These are phyloP conservation scores for Scutellaria baicalensis DNA, from an alignment of 257 asterid genomes.

Conservation along the genomic window DNA sequence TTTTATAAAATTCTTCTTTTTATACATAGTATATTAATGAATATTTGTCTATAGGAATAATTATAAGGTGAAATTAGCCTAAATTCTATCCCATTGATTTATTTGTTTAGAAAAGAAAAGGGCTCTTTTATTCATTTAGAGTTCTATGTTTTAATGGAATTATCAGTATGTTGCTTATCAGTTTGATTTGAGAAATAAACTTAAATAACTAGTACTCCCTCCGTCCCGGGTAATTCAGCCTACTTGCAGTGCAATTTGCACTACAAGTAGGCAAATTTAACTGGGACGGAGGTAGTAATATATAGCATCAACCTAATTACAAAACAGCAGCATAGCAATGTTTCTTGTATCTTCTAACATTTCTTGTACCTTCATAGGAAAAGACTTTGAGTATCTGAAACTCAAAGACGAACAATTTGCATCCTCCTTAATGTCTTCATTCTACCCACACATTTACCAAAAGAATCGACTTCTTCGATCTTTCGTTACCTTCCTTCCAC, in stretches of 20 bases:
- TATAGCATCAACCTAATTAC: background rate
- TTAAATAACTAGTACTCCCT: background rate
- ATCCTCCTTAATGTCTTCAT: constrained; percentile 53
- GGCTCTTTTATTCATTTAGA: too few relatives aligned
- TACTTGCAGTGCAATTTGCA: too few relatives aligned
- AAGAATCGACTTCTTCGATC: constrained; percentile 23
- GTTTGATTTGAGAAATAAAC: background rate
- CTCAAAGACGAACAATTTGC: constrained; percentile 44
- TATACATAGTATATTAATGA: too few relatives aligned
- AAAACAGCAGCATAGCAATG: background rate
- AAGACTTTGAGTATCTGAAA: constrained; percentile 29
- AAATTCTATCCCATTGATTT: too few relatives aligned
- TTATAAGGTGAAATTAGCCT: too few relatives aligned
- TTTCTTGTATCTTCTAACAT: background rate
- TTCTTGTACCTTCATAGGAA: background rate
- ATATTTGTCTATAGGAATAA: too few relatives aligned
- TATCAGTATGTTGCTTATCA: background rate
- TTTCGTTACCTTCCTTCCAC: constrained; percentile 34
- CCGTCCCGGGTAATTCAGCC: too few relatives aligned
- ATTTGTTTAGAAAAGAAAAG: too few relatives aligned
- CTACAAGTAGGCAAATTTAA: too few relatives aligned
- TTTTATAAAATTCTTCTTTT: too few relatives aligned
- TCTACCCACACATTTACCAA: constrained; percentile 42
- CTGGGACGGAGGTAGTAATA: too few relatives aligned
- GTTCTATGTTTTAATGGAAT: background rate